Percentiles rank a stretch among this genome's conserved stretches.
Evolutionary conservation across 169 alveolate genomes (phyloP).

Genomic region (Cryptosporidium parvum): DNA sequence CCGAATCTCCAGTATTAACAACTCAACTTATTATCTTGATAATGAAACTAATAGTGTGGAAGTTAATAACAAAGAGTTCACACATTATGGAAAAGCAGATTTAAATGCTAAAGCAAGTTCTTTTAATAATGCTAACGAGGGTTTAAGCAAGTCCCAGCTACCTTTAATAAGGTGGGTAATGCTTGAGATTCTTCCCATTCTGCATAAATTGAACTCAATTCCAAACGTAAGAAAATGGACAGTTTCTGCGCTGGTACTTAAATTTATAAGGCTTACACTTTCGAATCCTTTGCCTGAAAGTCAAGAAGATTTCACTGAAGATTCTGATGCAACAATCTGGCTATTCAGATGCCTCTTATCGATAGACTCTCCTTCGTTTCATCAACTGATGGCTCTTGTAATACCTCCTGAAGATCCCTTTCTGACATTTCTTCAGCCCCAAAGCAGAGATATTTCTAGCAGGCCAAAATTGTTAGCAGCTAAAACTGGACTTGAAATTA

Average conservation of each 20-base stretch:
- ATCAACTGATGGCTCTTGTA: slow-evolving; percentile 45
- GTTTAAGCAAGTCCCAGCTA: slow-evolving; percentile 28
- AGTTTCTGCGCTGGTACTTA: slow-evolving; percentile 37
- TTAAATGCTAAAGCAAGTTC: not conserved
- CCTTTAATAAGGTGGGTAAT: slow-evolving; percentile 48
- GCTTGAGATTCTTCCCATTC: slow-evolving; percentile 40
- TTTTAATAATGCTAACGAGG: not conserved
- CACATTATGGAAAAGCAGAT: not conserved
- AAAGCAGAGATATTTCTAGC: slow-evolving; percentile 24
- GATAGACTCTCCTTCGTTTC: slow-evolving; percentile 67
- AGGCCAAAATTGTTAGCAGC: slow-evolving; percentile 37
- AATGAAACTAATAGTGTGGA: not conserved
- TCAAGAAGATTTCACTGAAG: slow-evolving; percentile 17
- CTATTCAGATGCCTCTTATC: slow-evolving; percentile 54
- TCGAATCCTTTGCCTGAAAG: slow-evolving; percentile 40
- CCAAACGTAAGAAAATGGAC: slow-evolving; percentile 61
- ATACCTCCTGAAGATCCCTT: slow-evolving; percentile 38
- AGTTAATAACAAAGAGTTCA: not conserved
- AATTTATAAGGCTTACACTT: slow-evolving; percentile 29
- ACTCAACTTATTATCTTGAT: not conserved
- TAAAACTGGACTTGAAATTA: slow-evolving; percentile 53
- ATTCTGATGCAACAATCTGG: slow-evolving; percentile 71
- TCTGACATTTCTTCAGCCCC: slow-evolving; percentile 25
- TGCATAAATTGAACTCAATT: slow-evolving; percentile 12
- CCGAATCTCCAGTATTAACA: slow-evolving; percentile 8